A percentile compares a stretch with the other conserved stretches of the same genome.
phyloP scores from a whole-genome alignment of 768 basidiomycete species.

The Mycena maculata region DNA sequence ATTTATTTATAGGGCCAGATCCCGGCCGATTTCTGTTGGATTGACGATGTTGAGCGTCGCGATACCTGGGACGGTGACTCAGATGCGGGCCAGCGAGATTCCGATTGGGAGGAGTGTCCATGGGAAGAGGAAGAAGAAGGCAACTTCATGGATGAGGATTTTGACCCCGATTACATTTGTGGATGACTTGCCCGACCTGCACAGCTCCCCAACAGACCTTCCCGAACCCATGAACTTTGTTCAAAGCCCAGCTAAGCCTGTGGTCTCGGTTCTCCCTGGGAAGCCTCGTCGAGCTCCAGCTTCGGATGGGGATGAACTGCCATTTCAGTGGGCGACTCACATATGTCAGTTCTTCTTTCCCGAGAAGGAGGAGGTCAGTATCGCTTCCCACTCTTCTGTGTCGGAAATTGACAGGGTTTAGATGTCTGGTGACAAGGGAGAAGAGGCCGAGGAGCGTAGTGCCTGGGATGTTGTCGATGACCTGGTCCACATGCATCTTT shows the following conservation, averaged over 20 bases:
- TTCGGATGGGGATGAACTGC: no score
- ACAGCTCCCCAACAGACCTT: neutral
- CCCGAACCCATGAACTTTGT: neutral
- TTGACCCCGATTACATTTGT: neutral
- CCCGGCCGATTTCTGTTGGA: neutral
- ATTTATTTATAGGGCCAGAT: neutral
- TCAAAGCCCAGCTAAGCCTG: neutral
- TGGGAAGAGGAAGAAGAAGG: neutral
- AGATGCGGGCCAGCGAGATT: neutral
- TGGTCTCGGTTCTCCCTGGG: neutral
- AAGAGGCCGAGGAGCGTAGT: neutral
- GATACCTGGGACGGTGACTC: neutral
- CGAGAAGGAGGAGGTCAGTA: no score
- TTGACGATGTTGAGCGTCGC: neutral
- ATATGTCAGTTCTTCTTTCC: no score
- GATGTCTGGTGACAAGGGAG: no score
- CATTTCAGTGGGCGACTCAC: neutral
- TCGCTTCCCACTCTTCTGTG: no score
- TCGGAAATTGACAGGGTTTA: no score
- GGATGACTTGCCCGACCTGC: neutral
- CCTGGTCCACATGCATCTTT: neutral
- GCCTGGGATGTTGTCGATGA: neutral
- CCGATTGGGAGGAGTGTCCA: neutral
- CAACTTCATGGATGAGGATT: neutral
- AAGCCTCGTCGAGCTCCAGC: neutral